Evolutionary conservation across 2,329 filamentous ascomycete species (phyloP), one percentile per base, ranked within the genome.

Genomic region (Colletotrichum sansevieriae): DNA sequence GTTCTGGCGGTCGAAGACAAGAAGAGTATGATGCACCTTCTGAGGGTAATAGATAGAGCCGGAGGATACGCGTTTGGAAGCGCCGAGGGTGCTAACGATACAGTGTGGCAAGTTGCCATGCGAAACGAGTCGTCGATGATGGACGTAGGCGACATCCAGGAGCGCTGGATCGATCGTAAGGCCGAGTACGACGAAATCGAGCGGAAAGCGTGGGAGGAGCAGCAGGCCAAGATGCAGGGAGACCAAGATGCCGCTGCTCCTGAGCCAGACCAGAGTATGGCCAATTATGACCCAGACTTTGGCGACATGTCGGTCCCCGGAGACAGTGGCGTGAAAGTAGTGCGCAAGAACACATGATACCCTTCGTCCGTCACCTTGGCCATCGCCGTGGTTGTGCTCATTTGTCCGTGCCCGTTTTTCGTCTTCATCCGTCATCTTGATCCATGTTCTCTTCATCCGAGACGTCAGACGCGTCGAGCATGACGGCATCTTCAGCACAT

Each of bases 21-120:
- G 79, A 93, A 92, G 81, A 97, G 93, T 77, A 98, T 99, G 94
- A 97, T 97, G 89, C 91, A 92, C 73, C 84, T 99, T 4, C 83
- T 99, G 59, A 90, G 92, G 52, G 91, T 95, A 1, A 95, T 99
- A 75, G 96, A 99, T 78, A 88, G 96, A 47, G 95, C 96, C 0
- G 91, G 93, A 10, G 96, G 96, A 0, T 98, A 98, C 80, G 92
- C 94, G 1, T 98, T 99, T 82, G 95, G 95, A 0, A 88, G 91
- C 5, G 92, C 94, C 0, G 94, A 98, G 77, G 95, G 94, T 2
- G 93, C 94, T 52, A 98, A 98, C 74, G 95, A 99, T 78, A 95
- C 92, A 7, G 89, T 99, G n/a, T 99, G 96, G 96, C 93, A 97
- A 76, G 90, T 98, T 51, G 94, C 96, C 3, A 97, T 98, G 89